A percentile compares a stretch with the other conserved stretches of the same genome.
These are phyloP conservation scores for Aureobasidium sp. DNA, from an alignment of 2,329 filamentous ascomycete genomes.

Conservation along the genomic window DNA sequence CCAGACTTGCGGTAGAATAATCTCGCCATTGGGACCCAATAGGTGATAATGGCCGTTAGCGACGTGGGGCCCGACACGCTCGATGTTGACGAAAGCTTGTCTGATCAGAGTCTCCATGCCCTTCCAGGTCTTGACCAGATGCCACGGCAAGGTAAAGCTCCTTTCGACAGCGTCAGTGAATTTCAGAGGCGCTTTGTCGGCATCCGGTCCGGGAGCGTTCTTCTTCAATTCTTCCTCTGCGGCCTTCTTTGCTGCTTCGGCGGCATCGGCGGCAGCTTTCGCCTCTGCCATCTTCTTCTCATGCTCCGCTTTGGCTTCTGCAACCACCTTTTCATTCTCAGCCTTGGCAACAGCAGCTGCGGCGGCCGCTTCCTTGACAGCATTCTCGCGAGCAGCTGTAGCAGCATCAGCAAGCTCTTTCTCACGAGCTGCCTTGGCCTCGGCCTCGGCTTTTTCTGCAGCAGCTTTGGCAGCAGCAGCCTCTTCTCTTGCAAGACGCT, in stretches of 20 bases:
- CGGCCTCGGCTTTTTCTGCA: slow-evolving; percentile 36
- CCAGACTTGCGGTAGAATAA: slow-evolving; percentile 45
- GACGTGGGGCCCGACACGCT: slow-evolving; percentile 40
- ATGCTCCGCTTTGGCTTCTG: slow-evolving; percentile 30
- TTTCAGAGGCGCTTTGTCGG: slow-evolving; percentile 65
- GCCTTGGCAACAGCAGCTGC: slow-evolving; percentile 24
- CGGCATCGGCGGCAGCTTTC: slow-evolving; percentile 44
- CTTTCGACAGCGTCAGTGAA: slow-evolving; percentile 89
- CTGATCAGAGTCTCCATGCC: slow-evolving; percentile 45
- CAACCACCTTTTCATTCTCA: slow-evolving; percentile 41
- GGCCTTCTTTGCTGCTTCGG: slow-evolving; percentile 43
- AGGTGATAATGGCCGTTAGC: slow-evolving; percentile 43
- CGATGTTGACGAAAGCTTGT: slow-evolving; percentile 43
- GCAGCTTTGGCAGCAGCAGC: slow-evolving; percentile 37
- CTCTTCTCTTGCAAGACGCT: slow-evolving; percentile 32
- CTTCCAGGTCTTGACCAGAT: slow-evolving; percentile 65
- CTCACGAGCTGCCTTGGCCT: slow-evolving; percentile 44
- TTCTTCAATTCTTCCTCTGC: slow-evolving; percentile 42
- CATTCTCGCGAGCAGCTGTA: slow-evolving; percentile 41
- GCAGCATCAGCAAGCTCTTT: slow-evolving; percentile 31
- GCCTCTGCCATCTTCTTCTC: slow-evolving; percentile 50
- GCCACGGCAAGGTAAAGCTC: slow-evolving; percentile 88
- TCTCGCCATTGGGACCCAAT: slow-evolving; percentile 41
- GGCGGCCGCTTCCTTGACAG: slow-evolving; percentile 29
- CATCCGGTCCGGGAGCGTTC: slow-evolving; percentile 44